These are phyloP conservation scores for Peronospora belbahrii DNA, from an alignment of 352 stramenopile genomes.

Conservation along the genomic window DNA sequence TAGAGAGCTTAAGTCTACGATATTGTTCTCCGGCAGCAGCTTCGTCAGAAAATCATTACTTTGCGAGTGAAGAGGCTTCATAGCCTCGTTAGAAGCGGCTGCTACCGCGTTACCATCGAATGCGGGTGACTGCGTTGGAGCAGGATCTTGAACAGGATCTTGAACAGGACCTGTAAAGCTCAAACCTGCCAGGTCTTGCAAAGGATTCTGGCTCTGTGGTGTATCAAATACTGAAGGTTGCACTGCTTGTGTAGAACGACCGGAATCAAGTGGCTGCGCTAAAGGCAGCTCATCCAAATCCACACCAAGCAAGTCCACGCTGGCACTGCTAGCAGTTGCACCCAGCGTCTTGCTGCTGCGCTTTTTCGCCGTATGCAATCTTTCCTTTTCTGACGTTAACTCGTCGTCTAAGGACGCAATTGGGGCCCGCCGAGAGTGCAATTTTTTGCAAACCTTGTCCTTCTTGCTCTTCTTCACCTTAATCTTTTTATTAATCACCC, in stretches of 20 bases:
- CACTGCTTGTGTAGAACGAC: constrained; percentile 7
- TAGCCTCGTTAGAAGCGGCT: background rate
- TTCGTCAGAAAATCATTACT: constrained; percentile 35
- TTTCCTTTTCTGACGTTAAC: constrained; percentile 33
- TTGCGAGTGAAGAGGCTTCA: constrained; percentile 10
- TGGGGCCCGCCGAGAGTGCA: constrained; percentile 25
- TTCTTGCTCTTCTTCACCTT: constrained; percentile 28
- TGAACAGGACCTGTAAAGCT: constrained; percentile 29
- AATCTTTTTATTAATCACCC: constrained; percentile 11
- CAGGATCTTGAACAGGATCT: constrained; percentile 4
- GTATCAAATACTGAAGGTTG: constrained; percentile 38
- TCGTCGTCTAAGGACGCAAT: constrained; percentile 36
- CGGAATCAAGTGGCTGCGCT: constrained; percentile 1
- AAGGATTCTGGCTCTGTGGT: constrained; percentile 25
- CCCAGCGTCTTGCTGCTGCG: constrained; percentile 17
- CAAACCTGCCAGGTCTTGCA: constrained; percentile 51
- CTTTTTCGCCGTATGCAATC: constrained; percentile 29
- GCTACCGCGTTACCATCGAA: constrained; percentile 2
- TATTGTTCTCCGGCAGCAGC: constrained; percentile 56
- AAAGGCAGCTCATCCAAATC: constrained; percentile 28
- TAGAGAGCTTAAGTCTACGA: constrained; percentile 51
- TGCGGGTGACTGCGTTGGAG: constrained; percentile 3
- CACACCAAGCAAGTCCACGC: constrained; percentile 45
- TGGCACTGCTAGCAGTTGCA: constrained; percentile 12
- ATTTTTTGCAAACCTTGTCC: constrained; percentile 24